Conservation (phyloP, 768 basidiomycete species). For the Leccinum truebloodii region DNA sequence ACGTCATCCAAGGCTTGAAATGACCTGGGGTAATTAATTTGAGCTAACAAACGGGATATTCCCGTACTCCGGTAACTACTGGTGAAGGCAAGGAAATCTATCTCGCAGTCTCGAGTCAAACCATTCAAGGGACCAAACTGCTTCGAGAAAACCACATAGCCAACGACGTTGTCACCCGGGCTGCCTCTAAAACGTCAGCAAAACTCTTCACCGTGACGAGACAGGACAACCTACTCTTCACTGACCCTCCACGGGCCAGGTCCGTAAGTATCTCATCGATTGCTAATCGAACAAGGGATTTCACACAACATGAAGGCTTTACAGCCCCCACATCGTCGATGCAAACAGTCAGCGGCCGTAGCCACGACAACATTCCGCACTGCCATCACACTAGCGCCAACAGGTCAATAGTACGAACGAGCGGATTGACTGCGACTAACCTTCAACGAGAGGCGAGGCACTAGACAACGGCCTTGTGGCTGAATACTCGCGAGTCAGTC, state of each 20-base stretch:
- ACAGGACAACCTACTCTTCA: constrained; percentile 14
- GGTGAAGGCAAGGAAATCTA: constrained; percentile 8
- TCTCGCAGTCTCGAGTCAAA: constrained; percentile 8
- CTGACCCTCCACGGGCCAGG: constrained; percentile 25
- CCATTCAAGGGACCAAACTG: background rate
- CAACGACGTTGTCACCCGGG: constrained; percentile 16
- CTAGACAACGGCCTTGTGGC: constrained; percentile 24
- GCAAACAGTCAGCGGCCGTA: constrained; percentile 10
- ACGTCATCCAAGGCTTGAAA: constrained; percentile 29
- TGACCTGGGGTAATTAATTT: constrained; percentile 42
- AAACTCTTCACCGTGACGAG: accelerated
- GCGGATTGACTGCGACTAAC: background rate
- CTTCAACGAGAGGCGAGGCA: constrained; percentile 3
- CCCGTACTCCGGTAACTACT: constrained; percentile 27
- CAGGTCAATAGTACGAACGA: background rate
- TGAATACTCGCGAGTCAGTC: constrained; percentile 8
- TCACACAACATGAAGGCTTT: constrained; percentile 5
- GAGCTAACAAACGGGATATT: constrained; percentile 25
- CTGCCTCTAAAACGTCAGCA: constrained; percentile 7
- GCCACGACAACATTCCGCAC: background rate
- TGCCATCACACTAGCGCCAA: constrained; percentile 6
- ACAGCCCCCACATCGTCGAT: constrained; percentile 13
- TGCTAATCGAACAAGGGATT: constrained; percentile 11
- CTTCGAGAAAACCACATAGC: constrained; percentile 1
- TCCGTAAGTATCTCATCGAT: constrained; percentile 12